These are phyloP conservation scores for Citrus sp. DNA, from an alignment of 345 rosid species.

Conservation along the genomic window DNA sequence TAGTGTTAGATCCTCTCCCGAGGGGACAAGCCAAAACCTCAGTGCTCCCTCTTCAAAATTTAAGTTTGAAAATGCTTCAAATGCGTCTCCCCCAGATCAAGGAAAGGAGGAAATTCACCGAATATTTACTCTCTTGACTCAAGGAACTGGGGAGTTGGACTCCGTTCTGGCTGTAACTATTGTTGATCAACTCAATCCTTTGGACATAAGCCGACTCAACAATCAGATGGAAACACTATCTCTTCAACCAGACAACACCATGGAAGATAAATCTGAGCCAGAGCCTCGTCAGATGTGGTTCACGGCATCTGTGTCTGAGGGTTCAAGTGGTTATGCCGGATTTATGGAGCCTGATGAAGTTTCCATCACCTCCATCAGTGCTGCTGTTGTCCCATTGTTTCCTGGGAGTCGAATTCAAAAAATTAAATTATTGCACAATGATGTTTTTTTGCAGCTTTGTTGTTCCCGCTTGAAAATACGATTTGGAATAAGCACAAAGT, in stretches of 20 bases:
- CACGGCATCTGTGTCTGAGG: constrained; percentile 29
- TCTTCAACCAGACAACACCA: constrained; percentile 40
- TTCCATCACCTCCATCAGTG: constrained; percentile 44
- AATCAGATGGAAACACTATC: constrained; percentile 35
- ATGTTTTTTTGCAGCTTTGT: constrained; percentile 50
- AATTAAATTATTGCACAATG: constrained; percentile 42
- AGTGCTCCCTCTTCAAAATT: constrained; percentile 29
- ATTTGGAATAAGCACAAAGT: constrained; percentile 57
- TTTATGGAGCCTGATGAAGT: constrained; percentile 53
- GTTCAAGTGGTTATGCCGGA: constrained; percentile 36
- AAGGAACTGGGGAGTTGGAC: constrained; percentile 23
- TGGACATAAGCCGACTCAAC: constrained; percentile 46
- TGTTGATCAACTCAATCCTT: constrained; percentile 34
- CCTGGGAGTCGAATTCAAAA: constrained; percentile 38
- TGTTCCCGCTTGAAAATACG: constrained; percentile 49
- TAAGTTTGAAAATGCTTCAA: constrained; percentile 9
- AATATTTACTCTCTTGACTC: constrained; percentile 38
- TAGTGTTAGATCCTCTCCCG: constrained; percentile 36
- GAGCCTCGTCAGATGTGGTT: constrained; percentile 26
- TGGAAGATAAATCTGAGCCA: constrained; percentile 46
- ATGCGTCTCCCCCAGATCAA: constrained; percentile 11
- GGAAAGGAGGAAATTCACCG: constrained; percentile 35
- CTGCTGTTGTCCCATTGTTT: constrained; percentile 41
- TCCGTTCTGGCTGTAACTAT: constrained; percentile 23
- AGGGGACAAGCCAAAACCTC: constrained; percentile 14